A percentile compares a stretch with the other conserved stretches of the same genome.
phyloP scores from a whole-genome alignment of 768 basidiomycete genomes.

The Naganishia antarctica region DNA sequence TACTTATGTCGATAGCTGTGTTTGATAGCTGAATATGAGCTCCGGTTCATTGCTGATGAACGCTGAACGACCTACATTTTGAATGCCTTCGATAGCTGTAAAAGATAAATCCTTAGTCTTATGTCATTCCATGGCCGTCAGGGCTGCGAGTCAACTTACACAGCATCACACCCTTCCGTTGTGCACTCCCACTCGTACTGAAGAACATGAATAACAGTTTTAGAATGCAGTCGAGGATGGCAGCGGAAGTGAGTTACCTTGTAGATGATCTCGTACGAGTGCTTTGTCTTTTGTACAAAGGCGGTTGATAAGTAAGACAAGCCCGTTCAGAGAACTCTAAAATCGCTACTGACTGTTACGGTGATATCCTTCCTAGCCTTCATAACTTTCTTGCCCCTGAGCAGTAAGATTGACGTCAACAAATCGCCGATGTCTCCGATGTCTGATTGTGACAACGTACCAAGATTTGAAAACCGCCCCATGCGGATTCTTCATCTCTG shows the following conservation, averaged over 20 bases:
- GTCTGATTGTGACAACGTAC: no score
- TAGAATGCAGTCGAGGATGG: background rate
- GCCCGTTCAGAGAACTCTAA: background rate
- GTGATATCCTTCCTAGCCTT: constrained; percentile 62
- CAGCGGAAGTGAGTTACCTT: constrained; percentile 34
- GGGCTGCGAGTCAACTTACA: constrained; percentile 36
- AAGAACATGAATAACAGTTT: constrained; percentile 1
- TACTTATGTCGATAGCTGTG: constrained; percentile 46
- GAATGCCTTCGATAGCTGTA: constrained; percentile 44
- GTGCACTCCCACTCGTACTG: constrained; percentile 42
- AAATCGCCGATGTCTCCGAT: no score
- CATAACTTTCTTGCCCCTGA: constrained; percentile 70
- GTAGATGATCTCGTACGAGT: constrained; percentile 51
- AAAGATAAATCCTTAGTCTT: background rate
- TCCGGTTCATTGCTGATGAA: background rate
- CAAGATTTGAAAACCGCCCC: constrained; percentile 68
- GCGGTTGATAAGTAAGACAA: background rate
- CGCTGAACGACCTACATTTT: constrained; percentile 38
- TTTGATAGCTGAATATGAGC: background rate
- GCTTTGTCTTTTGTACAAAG: constrained; percentile 43
- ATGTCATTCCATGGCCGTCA: background rate
- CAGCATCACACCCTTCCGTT: constrained; percentile 41
- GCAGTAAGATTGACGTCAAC: no score
- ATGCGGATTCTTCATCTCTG: constrained; percentile 66
- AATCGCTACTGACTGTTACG: constrained; percentile 54